These are phyloP conservation scores for Plectosphaerella cucumerina DNA, from an alignment of 2,329 filamentous ascomycete genomes.

Conservation along the genomic window DNA sequence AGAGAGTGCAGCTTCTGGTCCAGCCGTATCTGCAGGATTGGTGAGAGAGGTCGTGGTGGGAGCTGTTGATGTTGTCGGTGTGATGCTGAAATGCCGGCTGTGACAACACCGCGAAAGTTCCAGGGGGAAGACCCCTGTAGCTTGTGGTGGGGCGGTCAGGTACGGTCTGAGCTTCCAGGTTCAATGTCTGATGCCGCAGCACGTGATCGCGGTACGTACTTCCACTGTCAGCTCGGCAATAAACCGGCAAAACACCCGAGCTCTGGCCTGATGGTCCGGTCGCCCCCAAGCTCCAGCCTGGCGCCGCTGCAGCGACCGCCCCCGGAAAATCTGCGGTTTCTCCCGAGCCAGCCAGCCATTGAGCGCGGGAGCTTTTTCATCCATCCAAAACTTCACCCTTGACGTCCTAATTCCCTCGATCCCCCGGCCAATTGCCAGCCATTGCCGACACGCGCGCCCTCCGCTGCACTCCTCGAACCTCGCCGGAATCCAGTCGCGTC, in stretches of 20 bases:
- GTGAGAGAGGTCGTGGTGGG: no score
- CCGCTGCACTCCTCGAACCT: conserved; percentile 28
- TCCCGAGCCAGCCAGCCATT: conserved; percentile 32
- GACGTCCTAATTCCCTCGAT: conserved; percentile 33
- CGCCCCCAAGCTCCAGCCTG: no score
- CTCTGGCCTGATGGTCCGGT: not conserved
- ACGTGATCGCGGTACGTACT: conserved; percentile 14
- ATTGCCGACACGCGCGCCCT: conserved; percentile 30
- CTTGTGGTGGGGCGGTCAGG: no score
- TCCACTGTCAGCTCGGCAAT: conserved; percentile 9
- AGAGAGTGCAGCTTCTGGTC: not conserved
- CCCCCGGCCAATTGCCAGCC: conserved; percentile 39
- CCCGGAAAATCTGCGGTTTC: conserved; percentile 43
- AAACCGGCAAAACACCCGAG: conserved; percentile 8
- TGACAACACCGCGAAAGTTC: no score
- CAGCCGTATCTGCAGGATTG: no score
- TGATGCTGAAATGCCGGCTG: no score
- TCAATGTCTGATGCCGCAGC: no score
- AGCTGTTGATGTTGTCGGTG: no score
- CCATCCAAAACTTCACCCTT: conserved; percentile 30
- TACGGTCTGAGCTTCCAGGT: no score
- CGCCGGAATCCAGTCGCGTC: conserved; percentile 33
- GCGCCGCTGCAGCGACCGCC: not conserved
- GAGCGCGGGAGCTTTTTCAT: conserved; percentile 18
- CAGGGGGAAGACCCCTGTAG: no score